phyloP scores from a whole-genome alignment of 768 basidiomycete genomes.

The Leccinellum albellum region DNA sequence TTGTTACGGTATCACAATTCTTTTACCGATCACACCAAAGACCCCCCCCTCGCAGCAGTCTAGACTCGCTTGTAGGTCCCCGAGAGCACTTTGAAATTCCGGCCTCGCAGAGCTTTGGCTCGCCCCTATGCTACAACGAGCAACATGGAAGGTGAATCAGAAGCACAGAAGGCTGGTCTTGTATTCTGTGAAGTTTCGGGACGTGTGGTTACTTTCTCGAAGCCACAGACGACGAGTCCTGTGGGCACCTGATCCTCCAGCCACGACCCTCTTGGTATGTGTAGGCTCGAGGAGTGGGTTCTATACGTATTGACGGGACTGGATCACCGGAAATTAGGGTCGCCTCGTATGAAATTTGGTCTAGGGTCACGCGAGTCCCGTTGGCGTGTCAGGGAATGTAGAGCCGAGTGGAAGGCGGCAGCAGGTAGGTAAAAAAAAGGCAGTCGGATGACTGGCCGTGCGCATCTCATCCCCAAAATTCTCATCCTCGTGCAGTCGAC shows the following conservation, averaged over 20 bases:
- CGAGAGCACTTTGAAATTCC: constrained; percentile 25
- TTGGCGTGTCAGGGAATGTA: constrained; percentile 10
- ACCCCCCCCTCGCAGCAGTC: constrained; percentile 5
- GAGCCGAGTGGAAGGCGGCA: constrained; percentile 3
- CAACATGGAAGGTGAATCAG: constrained; percentile 29
- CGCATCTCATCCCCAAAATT: constrained; percentile 4
- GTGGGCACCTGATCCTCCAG: constrained; percentile 21
- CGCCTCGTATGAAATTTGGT: constrained; percentile 17
- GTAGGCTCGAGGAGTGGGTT: constrained; percentile 8
- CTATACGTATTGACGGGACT: constrained; percentile 3
- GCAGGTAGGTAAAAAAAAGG: background rate
- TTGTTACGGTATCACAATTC: constrained; percentile 13
- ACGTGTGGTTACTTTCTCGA: constrained; percentile 15
- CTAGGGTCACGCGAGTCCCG: constrained; percentile 19
- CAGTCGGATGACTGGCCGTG: constrained; percentile 7
- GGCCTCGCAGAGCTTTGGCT: constrained; percentile 12
- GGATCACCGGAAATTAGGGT: constrained; percentile 22
- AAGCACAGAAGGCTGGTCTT: constrained; percentile 18
- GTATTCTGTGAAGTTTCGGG: constrained; percentile 15
- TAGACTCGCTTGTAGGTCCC: constrained; percentile 20
- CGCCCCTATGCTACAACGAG: constrained; percentile 23
- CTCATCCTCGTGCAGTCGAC: background rate
- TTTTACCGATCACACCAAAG: constrained; percentile 15
- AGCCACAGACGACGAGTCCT: constrained; percentile 9
- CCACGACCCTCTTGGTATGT: constrained; percentile 20